Evolutionary conservation across 805 yeast genomes (phyloP).

Genomic region (Kuraishia piskuri): DNA sequence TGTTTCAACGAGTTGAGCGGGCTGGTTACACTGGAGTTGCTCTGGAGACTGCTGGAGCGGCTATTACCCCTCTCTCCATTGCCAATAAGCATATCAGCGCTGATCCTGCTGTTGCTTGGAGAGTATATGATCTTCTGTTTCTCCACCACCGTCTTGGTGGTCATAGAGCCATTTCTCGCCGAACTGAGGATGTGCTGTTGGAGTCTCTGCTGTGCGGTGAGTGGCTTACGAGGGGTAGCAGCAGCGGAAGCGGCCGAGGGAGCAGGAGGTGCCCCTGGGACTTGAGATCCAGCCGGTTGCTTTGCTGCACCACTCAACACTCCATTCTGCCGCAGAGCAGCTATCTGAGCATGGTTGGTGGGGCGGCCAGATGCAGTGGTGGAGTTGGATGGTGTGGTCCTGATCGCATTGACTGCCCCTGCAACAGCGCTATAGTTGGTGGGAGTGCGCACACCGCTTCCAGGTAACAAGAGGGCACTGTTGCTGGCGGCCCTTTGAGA

Average conservation of each 20-base stretch:
- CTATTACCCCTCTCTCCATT: conserved; percentile 6
- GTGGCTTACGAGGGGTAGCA: conserved; percentile 9
- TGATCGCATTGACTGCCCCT: neutral
- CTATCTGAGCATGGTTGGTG: neutral
- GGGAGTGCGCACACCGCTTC: neutral
- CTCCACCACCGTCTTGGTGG: conserved; percentile 16
- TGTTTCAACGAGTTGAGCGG: conserved; percentile 21
- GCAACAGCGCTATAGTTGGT: neutral
- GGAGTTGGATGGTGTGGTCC: neutral
- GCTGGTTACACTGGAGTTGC: conserved; percentile 14
- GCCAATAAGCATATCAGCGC: neutral
- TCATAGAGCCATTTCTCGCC: conserved; percentile 20
- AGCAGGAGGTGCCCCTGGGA: conserved; percentile 3
- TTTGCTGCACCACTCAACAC: neutral
- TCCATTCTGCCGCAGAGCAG: neutral
- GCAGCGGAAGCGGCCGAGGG: conserved; percentile 14
- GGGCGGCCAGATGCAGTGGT: neutral
- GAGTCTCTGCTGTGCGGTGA: conserved; percentile 25
- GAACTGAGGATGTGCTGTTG: conserved; percentile 25
- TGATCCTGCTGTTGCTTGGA: conserved; percentile 7
- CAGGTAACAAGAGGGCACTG: neutral
- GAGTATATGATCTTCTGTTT: conserved; percentile 13
- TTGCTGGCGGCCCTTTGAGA: neutral
- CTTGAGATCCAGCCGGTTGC: too few relatives aligned
- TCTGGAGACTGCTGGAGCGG: conserved; percentile 15